Evolutionary conservation across 1,139 yeast species (phyloP).

Genomic region (Sporopachydermia cereana): DNA sequence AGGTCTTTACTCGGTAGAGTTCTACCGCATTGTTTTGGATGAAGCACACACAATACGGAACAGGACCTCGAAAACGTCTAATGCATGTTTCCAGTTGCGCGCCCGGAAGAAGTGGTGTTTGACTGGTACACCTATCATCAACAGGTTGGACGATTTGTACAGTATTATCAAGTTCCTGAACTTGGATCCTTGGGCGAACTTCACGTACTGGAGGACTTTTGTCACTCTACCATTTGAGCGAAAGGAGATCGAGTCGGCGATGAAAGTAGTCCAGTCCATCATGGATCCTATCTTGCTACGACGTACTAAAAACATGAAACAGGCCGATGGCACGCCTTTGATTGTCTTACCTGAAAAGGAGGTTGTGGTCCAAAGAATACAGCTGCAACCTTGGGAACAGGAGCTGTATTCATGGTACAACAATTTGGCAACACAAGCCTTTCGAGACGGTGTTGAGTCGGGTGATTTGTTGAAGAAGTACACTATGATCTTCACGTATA

Average conservation of each 20-base stretch:
- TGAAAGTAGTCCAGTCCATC: conserved; percentile 75
- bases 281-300: conserved; percentile 75
- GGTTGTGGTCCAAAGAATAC: conserved; percentile 53
- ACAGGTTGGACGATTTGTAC: conserved; percentile 76
- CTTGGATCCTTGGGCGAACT: conserved; percentile 83
- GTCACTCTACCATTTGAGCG: conserved; percentile 78
- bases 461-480: conserved; percentile 70
- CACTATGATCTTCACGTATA: conserved; percentile 72
- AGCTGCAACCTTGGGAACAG: conserved; percentile 55
- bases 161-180: conserved; percentile 65
- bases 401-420: conserved; percentile 60
- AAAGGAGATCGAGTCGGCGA: conserved; percentile 55
- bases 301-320: conserved; percentile 80
- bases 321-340: conserved; percentile 57
- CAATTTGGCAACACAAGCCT: conserved; percentile 55
- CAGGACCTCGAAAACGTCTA: conserved; percentile 67
- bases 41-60: conserved; percentile 91
- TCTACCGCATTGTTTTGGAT: conserved; percentile 72
- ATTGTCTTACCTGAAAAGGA: conserved; percentile 73
- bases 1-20: conserved; percentile 65
- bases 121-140: conserved; percentile 92
- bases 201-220: conserved; percentile 82
- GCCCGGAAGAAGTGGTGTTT: conserved; percentile 73
- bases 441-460: conserved; percentile 45
- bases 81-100: conserved; percentile 55